A percentile compares a stretch with the other conserved stretches of the same genome.
phyloP scores from a whole-genome alignment of 768 basidiomycete species.

The Boletus speciosus region DNA sequence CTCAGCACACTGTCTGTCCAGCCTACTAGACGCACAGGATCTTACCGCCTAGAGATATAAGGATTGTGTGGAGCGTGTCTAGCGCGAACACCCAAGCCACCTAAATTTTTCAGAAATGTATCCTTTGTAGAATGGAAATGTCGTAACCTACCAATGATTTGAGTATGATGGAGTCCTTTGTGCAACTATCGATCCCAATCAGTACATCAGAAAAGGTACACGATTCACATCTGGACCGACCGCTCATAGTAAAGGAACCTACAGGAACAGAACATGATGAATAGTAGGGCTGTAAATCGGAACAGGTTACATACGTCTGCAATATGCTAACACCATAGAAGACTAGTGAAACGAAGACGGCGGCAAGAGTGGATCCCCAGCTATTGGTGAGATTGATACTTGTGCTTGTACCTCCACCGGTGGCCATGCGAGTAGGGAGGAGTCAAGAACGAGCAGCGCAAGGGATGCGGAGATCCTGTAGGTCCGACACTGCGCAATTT shows the following conservation, averaged over 20 bases:
- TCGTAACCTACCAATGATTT: conserved; percentile 14
- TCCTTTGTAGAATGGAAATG: neutral
- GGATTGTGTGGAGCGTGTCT: conserved; percentile 16
- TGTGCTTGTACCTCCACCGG: neutral
- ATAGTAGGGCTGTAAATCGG: neutral
- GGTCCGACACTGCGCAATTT: neutral
- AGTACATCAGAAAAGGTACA: neutral
- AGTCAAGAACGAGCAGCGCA: neutral
- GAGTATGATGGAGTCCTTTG: conserved; percentile 9
- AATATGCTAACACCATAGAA: conserved; percentile 26
- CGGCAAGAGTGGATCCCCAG: conserved; percentile 26
- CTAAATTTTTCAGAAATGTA: conserved; percentile 2
- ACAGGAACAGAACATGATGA: neutral
- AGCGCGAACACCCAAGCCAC: conserved; percentile 21
- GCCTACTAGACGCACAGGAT: neutral
- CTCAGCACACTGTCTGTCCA: neutral
- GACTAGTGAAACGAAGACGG: conserved; percentile 17
- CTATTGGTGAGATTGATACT: conserved; percentile 6
- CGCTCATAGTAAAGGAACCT: conserved; percentile 27
- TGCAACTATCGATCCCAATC: conserved; percentile 8
- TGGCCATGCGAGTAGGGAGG: conserved; percentile 10
- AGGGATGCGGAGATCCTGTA: neutral
- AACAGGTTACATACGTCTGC: conserved; percentile 18
- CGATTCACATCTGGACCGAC: conserved; percentile 9
- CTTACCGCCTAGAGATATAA: conserved; percentile 20